Evolutionary conservation across 331 rosid genomes (phyloP).

Genomic region (Malus hybrid): DNA sequence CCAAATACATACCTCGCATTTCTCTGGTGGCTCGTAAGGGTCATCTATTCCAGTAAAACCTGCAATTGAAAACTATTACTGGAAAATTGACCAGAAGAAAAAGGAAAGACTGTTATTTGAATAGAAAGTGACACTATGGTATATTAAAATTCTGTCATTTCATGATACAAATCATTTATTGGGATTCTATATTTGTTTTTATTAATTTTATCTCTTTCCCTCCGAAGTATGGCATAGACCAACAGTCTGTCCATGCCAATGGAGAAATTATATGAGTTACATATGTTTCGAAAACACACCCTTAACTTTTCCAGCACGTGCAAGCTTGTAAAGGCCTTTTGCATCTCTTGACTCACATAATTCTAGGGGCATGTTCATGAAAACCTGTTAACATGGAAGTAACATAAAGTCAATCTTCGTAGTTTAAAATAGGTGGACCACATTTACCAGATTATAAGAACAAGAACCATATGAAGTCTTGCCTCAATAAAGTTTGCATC

Average conservation of each 20-base stretch:
- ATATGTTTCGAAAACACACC: constrained; percentile 35
- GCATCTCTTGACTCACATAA: constrained; percentile 80
- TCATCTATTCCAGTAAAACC: constrained; percentile 92
- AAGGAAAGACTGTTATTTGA: not conserved
- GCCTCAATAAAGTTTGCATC: constrained; percentile 65
- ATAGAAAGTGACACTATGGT: not conserved
- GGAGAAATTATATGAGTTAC: not conserved
- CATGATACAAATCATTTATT: not conserved
- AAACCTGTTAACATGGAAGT: constrained; percentile 43
- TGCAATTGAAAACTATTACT: constrained; percentile 13
- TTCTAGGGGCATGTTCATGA: constrained; percentile 75
- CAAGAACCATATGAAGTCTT: constrained; percentile 15
- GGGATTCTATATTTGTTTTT: not conserved
- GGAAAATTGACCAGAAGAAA: not conserved
- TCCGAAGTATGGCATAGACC: not conserved
- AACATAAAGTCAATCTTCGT: constrained; percentile 14
- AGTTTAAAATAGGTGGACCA: constrained; percentile 4
- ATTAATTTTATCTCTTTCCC: not conserved
- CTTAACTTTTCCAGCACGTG: constrained; percentile 81
- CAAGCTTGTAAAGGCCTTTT: constrained; percentile 89
- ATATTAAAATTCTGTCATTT: not conserved
- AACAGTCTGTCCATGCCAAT: not conserved
- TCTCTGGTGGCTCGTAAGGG: constrained; percentile 67
- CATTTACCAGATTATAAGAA: not conserved
- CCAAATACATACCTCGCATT: constrained; percentile 58